Evolutionary conservation across 805 yeast species (phyloP).

Genomic region (Lipomyces yamadae): DNA sequence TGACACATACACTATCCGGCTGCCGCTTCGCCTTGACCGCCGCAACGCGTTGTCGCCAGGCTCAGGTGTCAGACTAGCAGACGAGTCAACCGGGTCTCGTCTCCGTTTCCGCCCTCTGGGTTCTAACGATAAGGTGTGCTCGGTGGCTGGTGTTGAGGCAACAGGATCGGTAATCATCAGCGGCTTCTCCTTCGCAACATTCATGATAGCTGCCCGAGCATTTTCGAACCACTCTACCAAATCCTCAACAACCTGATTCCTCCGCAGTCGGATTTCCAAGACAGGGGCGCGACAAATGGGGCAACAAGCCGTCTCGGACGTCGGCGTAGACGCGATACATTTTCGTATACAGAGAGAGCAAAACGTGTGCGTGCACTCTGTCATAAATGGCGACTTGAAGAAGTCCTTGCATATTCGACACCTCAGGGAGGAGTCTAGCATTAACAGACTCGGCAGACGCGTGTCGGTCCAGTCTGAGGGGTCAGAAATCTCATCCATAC

Average conservation of each 20-base stretch:
- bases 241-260: constrained; percentile 74
- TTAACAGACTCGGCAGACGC: constrained; percentile 58
- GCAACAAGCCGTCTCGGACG: constrained; percentile 57
- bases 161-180: constrained; percentile 2
- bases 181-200: constrained; percentile 11
- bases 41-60: constrained; percentile 8
- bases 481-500: constrained; percentile 51
- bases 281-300: constrained; percentile 78
- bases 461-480: constrained; percentile 73
- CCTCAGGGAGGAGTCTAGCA: constrained; percentile 71
- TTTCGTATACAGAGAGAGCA: constrained; percentile 86
- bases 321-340: constrained; percentile 54
- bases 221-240: constrained; percentile 59
- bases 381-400: constrained; percentile 75
- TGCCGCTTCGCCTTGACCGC: constrained; percentile 10
- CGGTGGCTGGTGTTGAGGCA: not conserved
- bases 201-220: constrained; percentile 11
- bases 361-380: constrained; percentile 86
- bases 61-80: not conserved
- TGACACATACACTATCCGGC: constrained; percentile 14
- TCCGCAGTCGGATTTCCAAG: constrained; percentile 68
- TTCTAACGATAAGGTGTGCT: not conserved
- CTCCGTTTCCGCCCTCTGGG: constrained; percentile 8
- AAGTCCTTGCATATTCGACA: constrained; percentile 91
- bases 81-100: constrained; percentile 2